Base-by-base conservation (phyloP, 768 basidiomycete species). In the Termitomyces sp. region DNA sequence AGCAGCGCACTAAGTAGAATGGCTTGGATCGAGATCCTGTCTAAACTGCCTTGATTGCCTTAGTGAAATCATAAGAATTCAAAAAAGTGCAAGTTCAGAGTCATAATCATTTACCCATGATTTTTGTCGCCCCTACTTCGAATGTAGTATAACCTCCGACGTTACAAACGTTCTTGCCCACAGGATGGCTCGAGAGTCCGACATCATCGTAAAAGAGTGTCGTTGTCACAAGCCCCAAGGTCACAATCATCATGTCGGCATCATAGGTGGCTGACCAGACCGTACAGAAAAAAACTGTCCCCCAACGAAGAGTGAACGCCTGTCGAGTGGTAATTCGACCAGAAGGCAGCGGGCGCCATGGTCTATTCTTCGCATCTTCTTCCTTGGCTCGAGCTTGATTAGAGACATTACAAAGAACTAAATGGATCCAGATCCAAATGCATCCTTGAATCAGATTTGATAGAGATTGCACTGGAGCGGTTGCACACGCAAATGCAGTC, bases 381-480 rank as follows among this genome's bases (percentile, higher is more conserved):
- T 73, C 72, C 5, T 72, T 70, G 6, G 69, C 67, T 57, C 70
- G 72, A 13, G 56, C 59, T 36, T 75, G 76, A 55, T 75, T 73
- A 12, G 74, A 71, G 40, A 73, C 63, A 33, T 68, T 66, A 58
- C 65, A 68, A 45, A 77, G 77, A 3, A 82, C 65, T 13, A 79
- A 66, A 51, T 82, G 80, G 2, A 78, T 53, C 73, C 71, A 82
- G 27, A 78, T 69, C 80, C 80, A 82, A 4, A 74, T 39, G 1
- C 76, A 51, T 5, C 72, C 64, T 24, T 75, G 67, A 6, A 66
- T 22, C 13, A 73, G 24, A 1, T 46, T 60, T 5, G 55, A 27
- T 2, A 65, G 37, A 22, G 58, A 62, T 30, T 53, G 55, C 1
- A 74, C 43, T 1, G 75, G 74, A 9, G 75, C 74, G 0, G 75